phyloP scores from a whole-genome alignment of 306 rosid genomes.

The Abrus precatorius region DNA sequence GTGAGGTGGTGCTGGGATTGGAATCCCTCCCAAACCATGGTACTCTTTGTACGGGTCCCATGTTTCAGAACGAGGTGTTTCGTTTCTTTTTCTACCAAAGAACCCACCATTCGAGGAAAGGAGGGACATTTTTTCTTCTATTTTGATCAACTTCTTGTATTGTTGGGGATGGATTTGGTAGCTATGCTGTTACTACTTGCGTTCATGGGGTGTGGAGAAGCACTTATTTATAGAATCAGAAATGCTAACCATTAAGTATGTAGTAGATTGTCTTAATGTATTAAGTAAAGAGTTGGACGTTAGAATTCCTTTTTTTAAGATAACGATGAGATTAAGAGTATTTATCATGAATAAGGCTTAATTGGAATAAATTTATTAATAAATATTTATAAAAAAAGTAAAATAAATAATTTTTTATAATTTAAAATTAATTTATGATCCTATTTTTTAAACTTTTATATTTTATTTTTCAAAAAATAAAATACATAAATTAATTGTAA shows the following conservation, averaged over 20 bases:
- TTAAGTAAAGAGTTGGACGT: too few relatives aligned
- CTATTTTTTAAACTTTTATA: too few relatives aligned
- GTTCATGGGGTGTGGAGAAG: neutral
- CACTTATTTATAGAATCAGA: neutral
- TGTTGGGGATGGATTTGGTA: neutral
- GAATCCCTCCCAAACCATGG: neutral
- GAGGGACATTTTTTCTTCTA: neutral
- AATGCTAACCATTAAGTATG: too few relatives aligned
- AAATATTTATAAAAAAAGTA: too few relatives aligned
- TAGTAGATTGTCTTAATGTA: too few relatives aligned
- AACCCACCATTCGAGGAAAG: neutral
- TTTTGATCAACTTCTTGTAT: neutral
- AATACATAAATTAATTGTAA: too few relatives aligned
- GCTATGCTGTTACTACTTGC: too few relatives aligned
- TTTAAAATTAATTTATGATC: too few relatives aligned
- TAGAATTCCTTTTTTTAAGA: too few relatives aligned
- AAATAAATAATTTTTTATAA: too few relatives aligned
- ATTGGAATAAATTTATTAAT: too few relatives aligned
- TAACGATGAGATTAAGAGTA: neutral
- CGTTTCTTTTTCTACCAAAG: slow-evolving; percentile 41
- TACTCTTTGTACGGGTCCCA: slow-evolving; percentile 34
- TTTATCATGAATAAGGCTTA: neutral
- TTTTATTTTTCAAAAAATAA: too few relatives aligned
- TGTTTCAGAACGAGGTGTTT: slow-evolving; percentile 7
- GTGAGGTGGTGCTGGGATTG: neutral